These are phyloP conservation scores for Tuber magnatum DNA, from an alignment of 495 filamentous ascomycete species.

Conservation along the genomic window DNA sequence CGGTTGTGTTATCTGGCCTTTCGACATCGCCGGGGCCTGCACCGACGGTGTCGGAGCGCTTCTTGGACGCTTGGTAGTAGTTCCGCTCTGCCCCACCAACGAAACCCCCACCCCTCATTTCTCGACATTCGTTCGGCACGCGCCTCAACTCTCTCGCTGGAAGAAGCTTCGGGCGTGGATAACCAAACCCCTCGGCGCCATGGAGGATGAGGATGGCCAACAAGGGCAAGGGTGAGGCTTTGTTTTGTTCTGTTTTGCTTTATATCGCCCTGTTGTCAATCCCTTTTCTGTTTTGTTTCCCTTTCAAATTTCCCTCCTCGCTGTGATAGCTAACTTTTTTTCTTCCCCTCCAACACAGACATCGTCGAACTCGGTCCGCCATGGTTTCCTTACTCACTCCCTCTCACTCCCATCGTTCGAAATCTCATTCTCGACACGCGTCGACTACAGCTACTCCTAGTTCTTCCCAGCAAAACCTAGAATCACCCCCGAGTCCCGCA, in stretches of 20 bases:
- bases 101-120: neutral
- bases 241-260: neutral
- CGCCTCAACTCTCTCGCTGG: neutral
- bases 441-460: conserved; percentile 26
- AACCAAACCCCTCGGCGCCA: neutral
- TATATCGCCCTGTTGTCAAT: neutral
- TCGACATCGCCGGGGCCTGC: neutral
- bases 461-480: conserved; percentile 31
- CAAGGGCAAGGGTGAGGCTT: neutral
- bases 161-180: neutral
- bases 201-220: conserved; percentile 4
- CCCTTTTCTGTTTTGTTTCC: neutral
- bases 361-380: conserved; percentile 38
- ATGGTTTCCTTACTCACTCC: conserved; percentile 37
- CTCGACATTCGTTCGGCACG: neutral
- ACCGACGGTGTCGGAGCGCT: neutral
- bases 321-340: conserved; percentile 9
- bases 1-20: neutral
- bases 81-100: neutral
- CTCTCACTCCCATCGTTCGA: conserved; percentile 19
- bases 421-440: conserved; percentile 34
- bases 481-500: conserved; percentile 11
- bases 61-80: neutral
- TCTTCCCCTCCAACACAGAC: conserved; percentile 17
- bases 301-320: conserved; percentile 1